Conservation (phyloP, 129 eudicot genomes). For the Silybum marianum region DNA sequence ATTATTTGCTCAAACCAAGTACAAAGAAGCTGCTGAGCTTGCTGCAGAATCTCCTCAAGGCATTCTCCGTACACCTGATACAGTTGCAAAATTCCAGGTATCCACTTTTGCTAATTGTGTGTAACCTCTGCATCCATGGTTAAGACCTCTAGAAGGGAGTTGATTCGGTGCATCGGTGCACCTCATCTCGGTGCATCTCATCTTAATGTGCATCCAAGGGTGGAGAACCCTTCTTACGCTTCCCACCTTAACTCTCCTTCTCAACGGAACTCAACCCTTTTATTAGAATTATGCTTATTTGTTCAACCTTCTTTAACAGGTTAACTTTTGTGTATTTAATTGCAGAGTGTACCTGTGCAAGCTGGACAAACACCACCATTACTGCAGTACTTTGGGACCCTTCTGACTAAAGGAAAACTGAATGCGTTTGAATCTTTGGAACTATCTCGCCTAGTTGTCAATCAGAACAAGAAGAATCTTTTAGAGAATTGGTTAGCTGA, state of each 20-base stretch:
- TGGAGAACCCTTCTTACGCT: no score
- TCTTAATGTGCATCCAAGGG: no score
- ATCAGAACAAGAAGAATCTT: slow-evolving; percentile 95
- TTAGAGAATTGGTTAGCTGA: slow-evolving; percentile 99
- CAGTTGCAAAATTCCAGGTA: slow-evolving; percentile 99
- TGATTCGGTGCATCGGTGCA: no score
- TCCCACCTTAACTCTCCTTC: no score
- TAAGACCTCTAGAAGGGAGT: background rate
- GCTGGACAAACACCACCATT: slow-evolving; percentile 98
- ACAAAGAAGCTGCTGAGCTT: slow-evolving; percentile 99
- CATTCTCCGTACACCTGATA: slow-evolving; percentile 96
- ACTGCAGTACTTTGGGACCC: slow-evolving; percentile 96
- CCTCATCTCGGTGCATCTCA: no score
- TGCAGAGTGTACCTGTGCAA: slow-evolving; percentile 99
- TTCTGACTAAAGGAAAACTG: slow-evolving; percentile 89
- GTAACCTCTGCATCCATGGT: background rate
- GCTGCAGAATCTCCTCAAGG: slow-evolving; percentile 99
- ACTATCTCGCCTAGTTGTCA: slow-evolving; percentile 96
- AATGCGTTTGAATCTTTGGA: slow-evolving; percentile 97
- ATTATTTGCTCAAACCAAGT: slow-evolving; percentile 97
- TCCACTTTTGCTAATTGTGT: background rate
- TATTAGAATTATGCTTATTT: background rate
- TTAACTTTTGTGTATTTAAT: slow-evolving; percentile 4
- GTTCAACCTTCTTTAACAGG: background rate
- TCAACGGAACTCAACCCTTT: background rate